Base-by-base conservation (phyloP, 1,284 basidiomycete genomes). In the Boletellus sp. region DNA sequence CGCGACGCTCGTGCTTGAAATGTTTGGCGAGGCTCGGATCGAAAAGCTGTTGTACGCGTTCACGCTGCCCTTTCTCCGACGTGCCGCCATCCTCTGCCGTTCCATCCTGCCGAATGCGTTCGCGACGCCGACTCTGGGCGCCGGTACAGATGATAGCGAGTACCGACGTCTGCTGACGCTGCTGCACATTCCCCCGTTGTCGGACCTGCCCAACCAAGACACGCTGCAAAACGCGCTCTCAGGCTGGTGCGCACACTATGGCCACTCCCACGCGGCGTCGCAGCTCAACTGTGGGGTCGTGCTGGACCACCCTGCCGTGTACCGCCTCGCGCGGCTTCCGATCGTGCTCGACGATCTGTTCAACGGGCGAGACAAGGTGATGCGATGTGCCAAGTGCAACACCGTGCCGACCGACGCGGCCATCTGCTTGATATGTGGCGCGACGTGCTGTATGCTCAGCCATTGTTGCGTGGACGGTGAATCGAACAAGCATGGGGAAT, bases 21-120 rank as follows among this genome's bases (percentile, higher is more conserved):
- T 83, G 7, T 90, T 89, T 61, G 89, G 89, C 48, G 85, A 91
- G 60, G 83, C 83, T 3, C 76, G 85, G 24, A 85, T 98, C 49
- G 90, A 94, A 64, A 93, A 90, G 70, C 73, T 96, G 46, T 73
- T 98, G 43, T 95, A 96, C 66, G 79, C 85, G 1, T 93, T 95
- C 71, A 95, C 93, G 0, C 75, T 99, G 8, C 94, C 94, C 1
- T 97, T 97, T 78, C 79, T 98, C n/a, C 86, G 95, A 35, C 83
- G 91, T 5, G 91, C 91, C 0, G 86, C 92, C 7, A 91, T 97
- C 37, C 78, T 98, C 10, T 91, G 87, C 58, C 85, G 89, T 13
- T 82, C 91, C 1, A 76, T 93, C 19, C 77, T 89, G 54, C 89
- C 81, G 8, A 75, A 71, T 24, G 76, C 81, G 15, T 86, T 88